A percentile compares a stretch with the other conserved stretches of the same genome.
phyloP scores from a whole-genome alignment of 306 rosid species.

The Quercus bicolor region DNA sequence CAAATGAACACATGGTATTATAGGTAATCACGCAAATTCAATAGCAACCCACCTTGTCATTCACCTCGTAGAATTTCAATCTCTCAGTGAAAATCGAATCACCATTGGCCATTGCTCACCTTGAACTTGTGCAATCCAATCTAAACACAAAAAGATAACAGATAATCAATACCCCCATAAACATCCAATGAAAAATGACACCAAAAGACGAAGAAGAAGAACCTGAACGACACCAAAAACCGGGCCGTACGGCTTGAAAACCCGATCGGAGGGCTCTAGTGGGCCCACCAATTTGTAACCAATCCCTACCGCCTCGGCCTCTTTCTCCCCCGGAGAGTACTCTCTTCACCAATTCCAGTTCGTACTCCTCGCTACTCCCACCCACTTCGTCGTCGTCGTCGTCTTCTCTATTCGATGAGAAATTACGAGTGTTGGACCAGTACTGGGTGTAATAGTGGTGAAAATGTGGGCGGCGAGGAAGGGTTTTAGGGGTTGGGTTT shows the following conservation, averaged over 20 bases:
- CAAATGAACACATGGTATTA: not conserved
- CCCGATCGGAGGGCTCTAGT: conserved; percentile 41
- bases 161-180: not conserved
- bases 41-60: conserved; percentile 65
- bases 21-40: not conserved
- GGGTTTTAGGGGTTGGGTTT: conserved; percentile 17
- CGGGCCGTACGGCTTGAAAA: conserved; percentile 72
- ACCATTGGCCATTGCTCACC: conserved; percentile 77
- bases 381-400: conserved; percentile 34
- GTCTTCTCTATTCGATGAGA: conserved; percentile 43
- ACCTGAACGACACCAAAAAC: conserved; percentile 91
- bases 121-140: conserved; percentile 94
- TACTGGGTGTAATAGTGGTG: conserved; percentile 17
- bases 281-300: conserved; percentile 77
- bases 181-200: not conserved
- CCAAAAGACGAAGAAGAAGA: not conserved
- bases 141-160: conserved; percentile 23
- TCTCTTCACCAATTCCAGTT: conserved; percentile 39
- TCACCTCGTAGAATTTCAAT: conserved; percentile 83
- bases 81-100: conserved; percentile 85
- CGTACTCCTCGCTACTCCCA: conserved; percentile 40
- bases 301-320: conserved; percentile 65
- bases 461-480: conserved; percentile 19
- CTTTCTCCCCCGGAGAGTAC: conserved; percentile 67
- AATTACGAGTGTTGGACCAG: conserved; percentile 39